phyloP scores from a whole-genome alignment of 2,329 filamentous ascomycete species.

The Colletotrichum sp. region DNA sequence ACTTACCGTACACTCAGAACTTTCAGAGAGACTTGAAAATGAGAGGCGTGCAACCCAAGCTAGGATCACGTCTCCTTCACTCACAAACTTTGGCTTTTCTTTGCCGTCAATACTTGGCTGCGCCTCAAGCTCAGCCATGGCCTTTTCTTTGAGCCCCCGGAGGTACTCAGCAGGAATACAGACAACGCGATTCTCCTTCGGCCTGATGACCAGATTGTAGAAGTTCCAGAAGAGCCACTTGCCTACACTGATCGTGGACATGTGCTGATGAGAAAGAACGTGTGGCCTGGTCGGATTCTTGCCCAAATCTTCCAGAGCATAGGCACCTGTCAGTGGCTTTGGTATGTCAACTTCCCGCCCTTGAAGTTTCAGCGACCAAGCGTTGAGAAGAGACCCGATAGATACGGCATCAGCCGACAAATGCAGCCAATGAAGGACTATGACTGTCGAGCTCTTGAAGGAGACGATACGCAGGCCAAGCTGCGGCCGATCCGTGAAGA shows the following conservation, averaged over 20 bases:
- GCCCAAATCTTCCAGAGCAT: not conserved
- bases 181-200: not conserved
- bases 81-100: constrained; percentile 30
- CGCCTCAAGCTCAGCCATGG: not conserved
- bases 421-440: constrained; percentile 45
- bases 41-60: constrained; percentile 40
- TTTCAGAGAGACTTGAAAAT: constrained; percentile 25
- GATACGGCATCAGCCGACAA: constrained; percentile 45
- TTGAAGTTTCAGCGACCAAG: not conserved
- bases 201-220: not conserved
- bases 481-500: constrained; percentile 41
- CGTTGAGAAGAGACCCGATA: constrained; percentile 9
- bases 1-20: constrained; percentile 4
- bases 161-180: not conserved
- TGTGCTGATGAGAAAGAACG: not conserved
- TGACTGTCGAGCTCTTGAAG: constrained; percentile 45
- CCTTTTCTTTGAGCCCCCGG: not conserved
- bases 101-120: constrained; percentile 23
- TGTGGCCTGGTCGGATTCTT: not conserved
- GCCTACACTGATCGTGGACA: not conserved
- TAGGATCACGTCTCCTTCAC: constrained; percentile 40
- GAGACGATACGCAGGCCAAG: constrained; percentile 45
- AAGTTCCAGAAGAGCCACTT: not conserved
- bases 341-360: not conserved
- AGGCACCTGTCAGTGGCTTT: not conserved